These are phyloP conservation scores for Aspergillus biplanus DNA, from an alignment of 495 filamentous ascomycete species.

Conservation along the genomic window DNA sequence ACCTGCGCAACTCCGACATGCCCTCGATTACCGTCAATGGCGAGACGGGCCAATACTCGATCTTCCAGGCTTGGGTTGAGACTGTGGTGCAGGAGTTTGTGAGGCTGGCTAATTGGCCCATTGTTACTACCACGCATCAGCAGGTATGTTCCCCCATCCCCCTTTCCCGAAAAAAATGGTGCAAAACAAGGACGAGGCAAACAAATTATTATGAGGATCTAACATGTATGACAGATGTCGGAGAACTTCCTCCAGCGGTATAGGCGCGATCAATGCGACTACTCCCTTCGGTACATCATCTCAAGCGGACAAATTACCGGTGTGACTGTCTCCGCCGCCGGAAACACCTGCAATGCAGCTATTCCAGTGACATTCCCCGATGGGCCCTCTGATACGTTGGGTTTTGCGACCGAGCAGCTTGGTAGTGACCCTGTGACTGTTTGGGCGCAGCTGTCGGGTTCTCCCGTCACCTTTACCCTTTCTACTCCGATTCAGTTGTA, in stretches of 20 bases:
- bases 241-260: conserved; percentile 53
- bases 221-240: conserved; percentile 43
- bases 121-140: conserved; percentile 59
- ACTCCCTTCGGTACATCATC: conserved; percentile 51
- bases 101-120: conserved; percentile 61
- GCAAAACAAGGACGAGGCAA: neutral
- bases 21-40: conserved; percentile 55
- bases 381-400: conserved; percentile 41
- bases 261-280: conserved; percentile 57
- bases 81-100: conserved; percentile 58
- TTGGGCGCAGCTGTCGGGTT: conserved; percentile 59
- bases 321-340: conserved; percentile 54
- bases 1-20: conserved; percentile 57
- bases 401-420: conserved; percentile 56
- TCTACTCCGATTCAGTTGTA: conserved; percentile 48
- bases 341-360: conserved; percentile 53
- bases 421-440: conserved; percentile 63
- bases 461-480: conserved; percentile 55
- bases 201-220: neutral
- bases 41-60: conserved; percentile 48
- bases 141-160: conserved; percentile 34
- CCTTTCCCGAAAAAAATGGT: neutral
- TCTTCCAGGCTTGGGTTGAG: conserved; percentile 68
- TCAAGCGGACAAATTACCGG: conserved; percentile 49
- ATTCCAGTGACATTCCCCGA: conserved; percentile 63